Base-by-base conservation (phyloP, 139 green algal species). In the Coccomyxa sp. region DNA sequence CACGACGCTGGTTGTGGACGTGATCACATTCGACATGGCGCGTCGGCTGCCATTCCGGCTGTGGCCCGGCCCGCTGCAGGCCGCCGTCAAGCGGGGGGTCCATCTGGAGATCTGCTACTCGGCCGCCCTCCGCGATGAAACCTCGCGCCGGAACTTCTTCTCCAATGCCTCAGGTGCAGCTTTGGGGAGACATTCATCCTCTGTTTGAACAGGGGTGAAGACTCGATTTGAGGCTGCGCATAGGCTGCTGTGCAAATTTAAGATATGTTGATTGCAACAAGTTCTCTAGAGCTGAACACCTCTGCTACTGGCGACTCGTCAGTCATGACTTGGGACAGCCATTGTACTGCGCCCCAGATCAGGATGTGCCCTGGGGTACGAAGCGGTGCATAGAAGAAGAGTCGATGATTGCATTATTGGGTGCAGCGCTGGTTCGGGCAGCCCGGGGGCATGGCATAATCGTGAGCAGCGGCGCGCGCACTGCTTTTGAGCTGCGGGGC, bases 31-130 rank as follows among this genome's bases (percentile, higher is more conserved):
- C 45, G 89, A 95, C 82, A 68, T 95, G 16, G 66, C 71, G 0
- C 79, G 85, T 27, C 85, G 89, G 30, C 75, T 91, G 58, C 80
- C 84, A 13, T 88, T 93, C 77, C 86, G 88, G 79, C 77, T 91
- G 67, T 82, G 85, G 32, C 83, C 86, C 13, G 45, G 78, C 9
- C 3, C 81, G 0, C 31, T 94, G 7, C 82, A 88, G 63, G 75
- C 87, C 0, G 92, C 92, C 16, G 13, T 94, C 3, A 80, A 85
- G 21, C 76, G 91, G 10, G 92, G 91, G n/a, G 45, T 95, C 9
- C 79, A 87, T 31, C 93, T 95, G 82, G 92, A 95, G 91, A 83
- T 95, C 23, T 83, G 51, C 31, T 89, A 91, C 45, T 68, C 82
- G 4, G 63, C 82, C 0, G 80, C 84, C 66, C 80, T 91, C 79